Conservation (phyloP, 2,329 filamentous ascomycete species). For the Colletotrichum caudatum region DNA sequence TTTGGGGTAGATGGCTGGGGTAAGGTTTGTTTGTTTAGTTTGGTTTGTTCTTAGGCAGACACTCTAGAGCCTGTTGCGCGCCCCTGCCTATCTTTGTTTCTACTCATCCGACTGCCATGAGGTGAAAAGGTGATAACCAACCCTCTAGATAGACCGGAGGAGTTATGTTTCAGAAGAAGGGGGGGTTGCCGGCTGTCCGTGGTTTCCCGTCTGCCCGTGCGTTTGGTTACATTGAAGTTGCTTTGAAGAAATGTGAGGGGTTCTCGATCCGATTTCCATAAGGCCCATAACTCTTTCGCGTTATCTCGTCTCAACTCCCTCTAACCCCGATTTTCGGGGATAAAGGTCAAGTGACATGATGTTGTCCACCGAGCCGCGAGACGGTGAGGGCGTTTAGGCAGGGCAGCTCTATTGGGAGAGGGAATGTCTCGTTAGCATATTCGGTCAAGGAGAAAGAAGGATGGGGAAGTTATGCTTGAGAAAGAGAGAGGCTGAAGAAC, state of each 20-base stretch:
- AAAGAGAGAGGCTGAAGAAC: background rate
- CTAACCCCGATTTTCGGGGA: background rate
- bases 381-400: constrained; percentile 42
- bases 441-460: background rate
- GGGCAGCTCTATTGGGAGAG: constrained; percentile 48
- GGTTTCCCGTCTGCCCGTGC: constrained; percentile 20
- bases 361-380: background rate
- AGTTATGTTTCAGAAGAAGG: constrained; percentile 26
- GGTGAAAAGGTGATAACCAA: background rate
- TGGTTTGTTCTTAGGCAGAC: constrained; percentile 8
- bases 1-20: background rate
- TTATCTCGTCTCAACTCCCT: background rate
- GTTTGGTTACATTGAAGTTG: constrained; percentile 9
- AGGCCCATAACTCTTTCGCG: constrained; percentile 1
- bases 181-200: constrained; percentile 16
- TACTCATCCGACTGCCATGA: background rate
- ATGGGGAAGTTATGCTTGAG: background rate
- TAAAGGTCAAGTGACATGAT: background rate
- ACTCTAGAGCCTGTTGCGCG: background rate
- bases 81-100: background rate
- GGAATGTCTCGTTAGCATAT: constrained; percentile 12
- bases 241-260: constrained; percentile 33
- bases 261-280: constrained; percentile 10
- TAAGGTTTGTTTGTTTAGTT: constrained; percentile 10
- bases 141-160: constrained; percentile 15